Conservation (phyloP, 441 rosid genomes). For the Arabidopsis lyrata region DNA sequence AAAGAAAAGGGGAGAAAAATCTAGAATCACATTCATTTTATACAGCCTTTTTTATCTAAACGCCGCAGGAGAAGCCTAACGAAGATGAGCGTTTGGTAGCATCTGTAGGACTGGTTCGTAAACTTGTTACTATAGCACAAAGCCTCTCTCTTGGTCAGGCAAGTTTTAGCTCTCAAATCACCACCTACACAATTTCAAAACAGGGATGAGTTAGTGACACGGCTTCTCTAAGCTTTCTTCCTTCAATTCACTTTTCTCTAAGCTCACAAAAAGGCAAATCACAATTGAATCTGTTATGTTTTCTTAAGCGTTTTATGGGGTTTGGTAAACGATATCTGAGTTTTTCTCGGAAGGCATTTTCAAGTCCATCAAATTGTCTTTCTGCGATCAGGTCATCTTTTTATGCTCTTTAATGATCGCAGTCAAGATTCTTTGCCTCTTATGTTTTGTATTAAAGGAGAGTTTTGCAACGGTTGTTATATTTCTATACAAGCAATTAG, state of each 20-base stretch:
- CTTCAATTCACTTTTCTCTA: conserved; percentile 6
- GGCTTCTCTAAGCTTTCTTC: conserved; percentile 16
- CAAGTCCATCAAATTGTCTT: neutral
- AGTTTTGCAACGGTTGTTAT: conserved; percentile 15
- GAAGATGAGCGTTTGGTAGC: conserved; percentile 3
- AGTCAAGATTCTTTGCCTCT: conserved; percentile 2
- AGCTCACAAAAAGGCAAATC: conserved; percentile 13
- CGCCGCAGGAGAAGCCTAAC: neutral
- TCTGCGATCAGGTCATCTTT: conserved; percentile 4
- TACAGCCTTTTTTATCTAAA: conserved; percentile 35
- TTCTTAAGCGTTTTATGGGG: neutral
- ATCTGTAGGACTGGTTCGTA: conserved; percentile 3
- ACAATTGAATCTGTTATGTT: neutral
- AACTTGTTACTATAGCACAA: conserved; percentile 29
- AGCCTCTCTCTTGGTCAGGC: conserved; percentile 19
- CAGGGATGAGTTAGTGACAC: conserved; percentile 32
- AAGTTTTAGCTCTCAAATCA: conserved; percentile 20
- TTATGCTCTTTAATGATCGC: conserved; percentile 17
- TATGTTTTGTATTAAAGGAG: conserved; percentile 8
- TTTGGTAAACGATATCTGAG: conserved; percentile 9
- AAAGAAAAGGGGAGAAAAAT: neutral
- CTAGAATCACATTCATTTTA: conserved; percentile 22
- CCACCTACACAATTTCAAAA: conserved; percentile 40
- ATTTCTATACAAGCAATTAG: conserved; percentile 23
- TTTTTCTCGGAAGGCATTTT: neutral